Evolutionary conservation across 257 asterid species (phyloP).

Genomic region (Handroanthus guayacan): DNA sequence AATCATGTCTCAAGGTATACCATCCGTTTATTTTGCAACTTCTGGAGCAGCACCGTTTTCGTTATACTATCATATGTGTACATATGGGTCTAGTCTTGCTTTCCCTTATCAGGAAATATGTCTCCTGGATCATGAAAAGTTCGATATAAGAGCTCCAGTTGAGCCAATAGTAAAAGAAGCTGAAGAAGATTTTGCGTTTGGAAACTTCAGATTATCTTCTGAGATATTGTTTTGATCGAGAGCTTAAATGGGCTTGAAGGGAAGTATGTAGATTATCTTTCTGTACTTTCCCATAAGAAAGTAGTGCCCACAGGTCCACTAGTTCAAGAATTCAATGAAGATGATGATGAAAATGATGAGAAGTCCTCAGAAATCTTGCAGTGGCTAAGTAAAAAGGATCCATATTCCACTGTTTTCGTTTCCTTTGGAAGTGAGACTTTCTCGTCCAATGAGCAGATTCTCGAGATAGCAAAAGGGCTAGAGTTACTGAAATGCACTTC

Average conservation of each 20-base stretch:
- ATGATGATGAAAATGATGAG: background rate
- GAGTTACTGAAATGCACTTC: conserved; percentile 35
- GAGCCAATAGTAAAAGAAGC: background rate
- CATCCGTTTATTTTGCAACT: background rate
- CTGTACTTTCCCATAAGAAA: background rate
- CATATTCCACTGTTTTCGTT: conserved; percentile 37
- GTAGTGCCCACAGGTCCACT: background rate
- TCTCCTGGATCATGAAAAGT: background rate
- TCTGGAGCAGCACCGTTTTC: background rate
- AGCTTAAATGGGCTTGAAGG: background rate
- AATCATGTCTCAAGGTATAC: too few species aligned
- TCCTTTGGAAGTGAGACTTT: conserved; percentile 46
- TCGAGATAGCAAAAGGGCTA: conserved; percentile 38
- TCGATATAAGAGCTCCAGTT: too few species aligned
- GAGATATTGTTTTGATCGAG: background rate
- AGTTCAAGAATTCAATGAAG: background rate
- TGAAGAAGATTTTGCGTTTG: background rate
- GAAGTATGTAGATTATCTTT: background rate
- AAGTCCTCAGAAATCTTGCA: background rate
- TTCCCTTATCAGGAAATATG: background rate
- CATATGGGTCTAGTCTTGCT: background rate
- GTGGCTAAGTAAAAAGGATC: conserved; percentile 32
- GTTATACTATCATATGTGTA: background rate
- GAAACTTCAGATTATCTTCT: background rate
- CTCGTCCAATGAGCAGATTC: conserved; percentile 22